Percentiles rank a stretch among this genome's conserved stretches.
phyloP scores from a whole-genome alignment of 1,139 yeast genomes.

The Pneumocystis canis region DNA sequence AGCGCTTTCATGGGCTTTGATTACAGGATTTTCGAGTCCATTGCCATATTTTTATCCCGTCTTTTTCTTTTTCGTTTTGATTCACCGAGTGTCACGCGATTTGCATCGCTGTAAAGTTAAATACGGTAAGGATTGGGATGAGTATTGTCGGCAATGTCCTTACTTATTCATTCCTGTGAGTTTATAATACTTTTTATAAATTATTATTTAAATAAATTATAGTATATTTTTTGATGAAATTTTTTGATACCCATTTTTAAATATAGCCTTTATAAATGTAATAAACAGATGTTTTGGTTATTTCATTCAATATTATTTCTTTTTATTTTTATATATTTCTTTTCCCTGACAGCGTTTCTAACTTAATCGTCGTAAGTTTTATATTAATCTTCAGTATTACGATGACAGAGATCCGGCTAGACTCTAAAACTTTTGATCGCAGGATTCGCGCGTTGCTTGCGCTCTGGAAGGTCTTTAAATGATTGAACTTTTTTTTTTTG shows the following conservation, averaged over 20 bases:
- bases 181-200: not conserved
- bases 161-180: constrained; percentile 64
- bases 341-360: not conserved
- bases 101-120: constrained; percentile 66
- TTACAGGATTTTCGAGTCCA: constrained; percentile 74
- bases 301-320: not conserved
- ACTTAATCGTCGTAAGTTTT: not conserved
- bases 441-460: constrained; percentile 5
- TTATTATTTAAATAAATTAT: not conserved
- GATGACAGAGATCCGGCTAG: constrained; percentile 8
- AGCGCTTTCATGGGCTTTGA: constrained; percentile 79
- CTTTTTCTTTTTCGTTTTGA: constrained; percentile 71
- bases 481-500: not conserved
- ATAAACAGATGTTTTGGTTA: not conserved
- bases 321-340: not conserved
- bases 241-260: not conserved
- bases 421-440: constrained; percentile 4
- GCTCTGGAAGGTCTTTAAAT: constrained; percentile 4
- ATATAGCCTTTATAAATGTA: not conserved
- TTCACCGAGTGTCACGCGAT: constrained; percentile 83
- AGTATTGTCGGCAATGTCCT: constrained; percentile 76
- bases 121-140: constrained; percentile 90
- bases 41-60: constrained; percentile 94
- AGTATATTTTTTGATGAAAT: not conserved
- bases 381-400: too few relatives aligned